These are phyloP conservation scores for Malus sylvestris DNA, from an alignment of 306 rosid species.

Conservation along the genomic window DNA sequence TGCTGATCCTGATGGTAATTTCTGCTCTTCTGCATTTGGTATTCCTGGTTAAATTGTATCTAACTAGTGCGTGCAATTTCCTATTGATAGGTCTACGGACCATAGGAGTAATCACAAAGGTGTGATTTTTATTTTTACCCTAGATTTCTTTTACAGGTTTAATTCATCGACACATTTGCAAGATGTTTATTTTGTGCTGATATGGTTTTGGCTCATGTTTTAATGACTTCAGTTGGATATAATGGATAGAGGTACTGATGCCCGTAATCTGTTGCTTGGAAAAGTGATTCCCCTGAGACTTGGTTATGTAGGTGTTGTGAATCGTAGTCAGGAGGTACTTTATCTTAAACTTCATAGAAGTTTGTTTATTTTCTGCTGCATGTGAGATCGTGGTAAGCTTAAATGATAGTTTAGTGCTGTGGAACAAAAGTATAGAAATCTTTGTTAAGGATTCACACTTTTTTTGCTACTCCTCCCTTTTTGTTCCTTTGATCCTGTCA, in stretches of 20 bases:
- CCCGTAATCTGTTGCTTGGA: conserved; percentile 88
- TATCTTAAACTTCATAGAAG: conserved; percentile 1
- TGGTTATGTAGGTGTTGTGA: conserved; percentile 94
- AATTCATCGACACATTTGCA: neutral
- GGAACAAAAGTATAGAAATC: neutral
- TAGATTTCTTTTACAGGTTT: neutral
- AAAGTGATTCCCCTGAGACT: conserved; percentile 94
- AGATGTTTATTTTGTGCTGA: conserved; percentile 17
- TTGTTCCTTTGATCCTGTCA: neutral
- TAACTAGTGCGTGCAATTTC: conserved; percentile 10
- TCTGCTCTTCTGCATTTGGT: conserved; percentile 15
- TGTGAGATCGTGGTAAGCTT: neutral
- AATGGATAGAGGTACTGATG: conserved; percentile 99
- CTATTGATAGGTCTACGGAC: conserved; percentile 78
- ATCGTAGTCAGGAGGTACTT: conserved; percentile 97
- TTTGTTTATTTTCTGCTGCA: neutral
- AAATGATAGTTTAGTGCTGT: neutral
- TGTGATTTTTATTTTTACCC: conserved; percentile 15
- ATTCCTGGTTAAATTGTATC: conserved; percentile 4
- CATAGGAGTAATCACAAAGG: conserved; percentile 95
- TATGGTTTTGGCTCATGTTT: conserved; percentile 10
- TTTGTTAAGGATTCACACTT: neutral
- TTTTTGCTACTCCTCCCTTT: neutral
- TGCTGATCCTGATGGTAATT: conserved; percentile 96
- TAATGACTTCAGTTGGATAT: conserved; percentile 66